These are phyloP conservation scores for Rhodotorula graminis DNA, from an alignment of 768 basidiomycete species.

Conservation along the genomic window DNA sequence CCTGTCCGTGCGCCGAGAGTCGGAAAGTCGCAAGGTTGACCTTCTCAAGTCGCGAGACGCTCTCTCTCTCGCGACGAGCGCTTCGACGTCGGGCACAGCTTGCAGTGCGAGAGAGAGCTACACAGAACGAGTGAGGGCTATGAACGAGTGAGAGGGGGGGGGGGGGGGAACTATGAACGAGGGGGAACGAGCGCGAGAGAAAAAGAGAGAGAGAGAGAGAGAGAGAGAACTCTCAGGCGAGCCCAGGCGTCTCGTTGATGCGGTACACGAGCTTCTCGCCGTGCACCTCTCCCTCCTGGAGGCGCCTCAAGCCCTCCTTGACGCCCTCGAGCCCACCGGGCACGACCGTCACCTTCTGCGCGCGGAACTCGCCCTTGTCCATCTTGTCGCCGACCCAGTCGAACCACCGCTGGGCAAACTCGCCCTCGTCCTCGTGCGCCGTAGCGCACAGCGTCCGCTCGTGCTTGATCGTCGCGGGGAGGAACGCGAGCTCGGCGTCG, in stretches of 20 bases:
- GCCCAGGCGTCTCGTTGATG: constrained; percentile 37
- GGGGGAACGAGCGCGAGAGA: too few species aligned
- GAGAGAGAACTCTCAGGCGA: neutral
- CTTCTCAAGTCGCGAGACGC: neutral
- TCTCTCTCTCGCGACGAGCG: too few species aligned
- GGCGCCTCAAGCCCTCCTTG: constrained; percentile 37
- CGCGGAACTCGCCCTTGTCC: constrained; percentile 36
- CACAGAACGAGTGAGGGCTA: too few species aligned
- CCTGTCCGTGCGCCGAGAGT: neutral
- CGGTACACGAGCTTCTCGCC: constrained; percentile 42
- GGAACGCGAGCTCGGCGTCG: neutral
- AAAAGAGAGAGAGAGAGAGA: neutral
- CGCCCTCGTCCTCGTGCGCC: constrained; percentile 36
- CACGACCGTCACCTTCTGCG: constrained; percentile 38
- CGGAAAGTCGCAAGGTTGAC: too few species aligned
- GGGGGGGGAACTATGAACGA: too few species aligned
- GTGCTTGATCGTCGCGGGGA: constrained; percentile 18
- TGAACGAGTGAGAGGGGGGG: too few species aligned
- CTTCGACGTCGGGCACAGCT: too few species aligned
- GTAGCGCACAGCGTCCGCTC: constrained; percentile 31
- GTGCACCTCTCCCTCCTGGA: constrained; percentile 38
- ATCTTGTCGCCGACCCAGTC: constrained; percentile 34
- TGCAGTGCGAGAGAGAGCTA: neutral
- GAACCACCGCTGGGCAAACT: constrained; percentile 38
- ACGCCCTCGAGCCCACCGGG: constrained; percentile 40